Percentiles rank a stretch among this genome's conserved stretches.
Conservation (phyloP, 148 eudicot genomes). For the Persicaria maculosa region DNA sequence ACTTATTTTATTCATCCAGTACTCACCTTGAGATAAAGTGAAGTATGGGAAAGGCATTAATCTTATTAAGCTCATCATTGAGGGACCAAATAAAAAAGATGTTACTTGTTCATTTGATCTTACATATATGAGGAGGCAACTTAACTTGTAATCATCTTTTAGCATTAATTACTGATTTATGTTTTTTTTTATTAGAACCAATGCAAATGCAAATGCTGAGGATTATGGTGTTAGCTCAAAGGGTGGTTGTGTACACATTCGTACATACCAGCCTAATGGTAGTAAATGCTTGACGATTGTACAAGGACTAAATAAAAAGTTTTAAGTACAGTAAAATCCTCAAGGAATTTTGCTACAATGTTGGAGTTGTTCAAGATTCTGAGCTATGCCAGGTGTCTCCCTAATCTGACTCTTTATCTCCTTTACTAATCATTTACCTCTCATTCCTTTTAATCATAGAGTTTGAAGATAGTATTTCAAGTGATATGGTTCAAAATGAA, state of each 20-base stretch:
- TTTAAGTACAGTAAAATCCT: conserved; percentile 79
- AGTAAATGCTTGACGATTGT: conserved; percentile 91
- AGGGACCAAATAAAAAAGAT: no score
- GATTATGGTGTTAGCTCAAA: conserved; percentile 82
- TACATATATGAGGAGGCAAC: not conserved
- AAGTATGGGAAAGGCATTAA: no score
- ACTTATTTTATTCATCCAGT: no score
- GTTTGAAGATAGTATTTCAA: no score
- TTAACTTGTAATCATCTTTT: not conserved
- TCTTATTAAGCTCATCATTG: no score
- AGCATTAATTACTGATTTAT: not conserved
- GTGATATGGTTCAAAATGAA: no score
- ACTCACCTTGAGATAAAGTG: no score
- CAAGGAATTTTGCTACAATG: conserved; percentile 92
- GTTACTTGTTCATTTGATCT: not conserved
- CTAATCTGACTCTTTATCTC: not conserved
- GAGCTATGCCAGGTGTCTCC: conserved; percentile 67
- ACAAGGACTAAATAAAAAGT: conserved; percentile 83
- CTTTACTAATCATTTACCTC: no score
- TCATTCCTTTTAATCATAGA: no score
- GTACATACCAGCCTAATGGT: conserved; percentile 80
- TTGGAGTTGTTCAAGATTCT: conserved; percentile 85
- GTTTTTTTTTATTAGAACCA: conserved; percentile 37
- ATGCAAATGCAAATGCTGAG: conserved; percentile 94
- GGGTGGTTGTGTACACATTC: conserved; percentile 72